phyloP scores from a whole-genome alignment of 78 protist species.

The Cavenderia fasciculata region DNA sequence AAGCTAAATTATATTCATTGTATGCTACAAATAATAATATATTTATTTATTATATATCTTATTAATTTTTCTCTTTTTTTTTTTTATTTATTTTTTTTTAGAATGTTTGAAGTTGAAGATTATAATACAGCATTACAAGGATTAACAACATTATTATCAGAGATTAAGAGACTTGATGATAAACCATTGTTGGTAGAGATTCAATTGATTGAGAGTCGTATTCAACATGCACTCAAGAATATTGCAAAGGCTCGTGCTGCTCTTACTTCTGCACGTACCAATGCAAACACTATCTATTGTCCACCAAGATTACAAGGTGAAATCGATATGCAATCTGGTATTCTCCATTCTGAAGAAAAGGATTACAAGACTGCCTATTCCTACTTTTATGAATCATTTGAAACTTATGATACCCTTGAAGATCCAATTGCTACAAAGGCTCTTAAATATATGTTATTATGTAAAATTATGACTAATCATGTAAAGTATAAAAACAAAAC shows the following conservation, averaged over 20 bases:
- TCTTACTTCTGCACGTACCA: slow-evolving; percentile 94
- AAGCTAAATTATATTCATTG: slow-evolving; percentile 89
- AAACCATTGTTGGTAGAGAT: slow-evolving; percentile 97
- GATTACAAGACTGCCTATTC: slow-evolving; percentile 98
- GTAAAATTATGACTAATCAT: slow-evolving; percentile 93
- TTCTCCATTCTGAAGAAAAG: slow-evolving; percentile 96
- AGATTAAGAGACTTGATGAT: slow-evolving; percentile 97
- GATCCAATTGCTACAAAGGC: slow-evolving; percentile 75
- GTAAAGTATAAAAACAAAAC: slow-evolving; percentile 1
- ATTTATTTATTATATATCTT: not conserved
- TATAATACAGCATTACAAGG: slow-evolving; percentile 84
- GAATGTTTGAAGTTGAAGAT: slow-evolving; percentile 78
- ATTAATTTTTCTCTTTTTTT: not conserved
- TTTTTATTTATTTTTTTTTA: not conserved
- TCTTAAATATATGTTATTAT: slow-evolving; percentile 97
- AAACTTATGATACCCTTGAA: slow-evolving; percentile 86
- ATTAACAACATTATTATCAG: slow-evolving; percentile 84
- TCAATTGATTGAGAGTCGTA: slow-evolving; percentile 91
- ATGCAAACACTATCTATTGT: slow-evolving; percentile 97
- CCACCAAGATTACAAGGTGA: slow-evolving; percentile 96
- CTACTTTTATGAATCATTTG: slow-evolving; percentile 98
- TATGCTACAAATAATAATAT: not conserved
- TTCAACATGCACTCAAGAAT: slow-evolving; percentile 90
- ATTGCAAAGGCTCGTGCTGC: slow-evolving; percentile 88
- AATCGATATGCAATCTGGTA: slow-evolving; percentile 95